Evolutionary conservation across 176 grass and related monocot genomes (phyloP).

Genomic region (Eleusine indica): DNA sequence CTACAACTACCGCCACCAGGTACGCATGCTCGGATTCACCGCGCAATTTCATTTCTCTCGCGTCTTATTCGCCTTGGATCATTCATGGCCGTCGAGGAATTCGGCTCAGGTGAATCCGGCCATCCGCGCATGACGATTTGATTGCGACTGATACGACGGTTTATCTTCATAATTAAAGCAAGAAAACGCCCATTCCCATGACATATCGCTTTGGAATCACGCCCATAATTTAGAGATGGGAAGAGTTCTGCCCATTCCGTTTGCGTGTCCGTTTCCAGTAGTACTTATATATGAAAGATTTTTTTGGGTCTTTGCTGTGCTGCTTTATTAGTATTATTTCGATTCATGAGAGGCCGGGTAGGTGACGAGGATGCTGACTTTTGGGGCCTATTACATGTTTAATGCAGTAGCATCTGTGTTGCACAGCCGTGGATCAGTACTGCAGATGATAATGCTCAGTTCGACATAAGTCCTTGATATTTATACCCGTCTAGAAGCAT

Average conservation of each 20-base stretch:
- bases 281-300: background rate
- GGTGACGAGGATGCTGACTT: conserved; percentile 24
- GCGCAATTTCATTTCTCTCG: background rate
- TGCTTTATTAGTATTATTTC: background rate
- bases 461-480: no score
- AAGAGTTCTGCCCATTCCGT: background rate
- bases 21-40: background rate
- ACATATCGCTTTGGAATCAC: background rate
- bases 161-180: background rate
- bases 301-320: background rate
- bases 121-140: background rate
- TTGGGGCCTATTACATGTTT: background rate
- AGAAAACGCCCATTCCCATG: background rate
- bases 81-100: background rate
- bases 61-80: background rate
- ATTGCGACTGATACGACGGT: background rate
- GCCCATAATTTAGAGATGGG: background rate
- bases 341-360: background rate
- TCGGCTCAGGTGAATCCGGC: background rate
- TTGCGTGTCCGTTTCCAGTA: background rate
- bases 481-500: background rate
- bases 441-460: no score
- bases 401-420: background rate
- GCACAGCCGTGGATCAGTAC: background rate
- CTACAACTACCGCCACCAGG: conserved; percentile 97